A percentile compares a stretch with the other conserved stretches of the same genome.
phyloP scores from a whole-genome alignment of 2,329 filamentous ascomycete genomes.

The Pestalotiopsis fici region DNA sequence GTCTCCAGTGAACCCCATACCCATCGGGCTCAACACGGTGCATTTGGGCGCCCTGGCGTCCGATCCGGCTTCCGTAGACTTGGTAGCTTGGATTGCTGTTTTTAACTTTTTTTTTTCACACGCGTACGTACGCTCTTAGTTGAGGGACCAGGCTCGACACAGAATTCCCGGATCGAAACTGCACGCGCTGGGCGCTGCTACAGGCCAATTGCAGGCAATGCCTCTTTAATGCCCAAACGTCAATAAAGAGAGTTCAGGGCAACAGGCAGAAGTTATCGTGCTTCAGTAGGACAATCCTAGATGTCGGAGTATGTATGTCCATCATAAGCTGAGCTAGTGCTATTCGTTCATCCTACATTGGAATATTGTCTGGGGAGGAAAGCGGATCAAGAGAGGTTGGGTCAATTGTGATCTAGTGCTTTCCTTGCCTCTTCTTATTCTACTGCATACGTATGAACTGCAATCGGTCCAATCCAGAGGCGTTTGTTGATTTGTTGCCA shows the following conservation, averaged over 20 bases:
- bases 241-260: neutral
- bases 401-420: neutral
- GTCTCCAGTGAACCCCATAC: neutral
- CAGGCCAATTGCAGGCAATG: neutral
- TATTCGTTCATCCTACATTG: neutral
- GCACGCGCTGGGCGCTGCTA: neutral
- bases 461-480: neutral
- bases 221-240: neutral
- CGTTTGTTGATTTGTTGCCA: neutral
- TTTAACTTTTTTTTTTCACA: neutral
- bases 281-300: neutral
- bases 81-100: neutral
- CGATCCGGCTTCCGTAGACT: neutral
- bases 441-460: neutral
- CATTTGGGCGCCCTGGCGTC: neutral
- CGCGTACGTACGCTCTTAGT: too few species aligned
- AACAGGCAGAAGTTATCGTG: neutral
- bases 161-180: too few species aligned
- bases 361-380: neutral
- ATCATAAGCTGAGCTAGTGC: neutral
- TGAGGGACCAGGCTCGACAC: too few species aligned
- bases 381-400: neutral
- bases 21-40: neutral
- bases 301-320: neutral
- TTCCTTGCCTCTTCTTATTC: neutral